A percentile compares a stretch with the other conserved stretches of the same genome.
Evolutionary conservation across 345 rosid genomes (phyloP).

Genomic region (Sisymbrium irio): DNA sequence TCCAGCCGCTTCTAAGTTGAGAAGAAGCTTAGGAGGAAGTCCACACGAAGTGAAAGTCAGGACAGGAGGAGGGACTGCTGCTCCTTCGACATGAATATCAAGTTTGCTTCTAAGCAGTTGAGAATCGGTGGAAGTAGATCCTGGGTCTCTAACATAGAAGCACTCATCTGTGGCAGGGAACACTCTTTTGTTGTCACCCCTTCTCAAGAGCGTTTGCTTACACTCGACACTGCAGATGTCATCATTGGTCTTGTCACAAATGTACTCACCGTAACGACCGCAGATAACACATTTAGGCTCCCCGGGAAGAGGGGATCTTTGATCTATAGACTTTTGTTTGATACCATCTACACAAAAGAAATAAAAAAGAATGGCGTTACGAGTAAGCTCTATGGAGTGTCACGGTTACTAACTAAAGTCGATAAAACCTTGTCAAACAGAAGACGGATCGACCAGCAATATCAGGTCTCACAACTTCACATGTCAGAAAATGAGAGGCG

Average conservation of each 20-base stretch:
- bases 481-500: background rate
- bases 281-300: conserved; percentile 81
- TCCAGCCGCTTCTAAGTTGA: conserved; percentile 69
- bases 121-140: conserved; percentile 34
- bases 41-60: conserved; percentile 65
- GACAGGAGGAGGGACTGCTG: conserved; percentile 51
- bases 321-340: conserved; percentile 58
- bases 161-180: conserved; percentile 75
- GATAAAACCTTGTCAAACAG: background rate
- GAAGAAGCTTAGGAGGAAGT: conserved; percentile 50
- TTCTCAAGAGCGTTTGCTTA: conserved; percentile 48
- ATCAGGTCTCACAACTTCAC: background rate
- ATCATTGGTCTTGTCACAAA: conserved; percentile 78
- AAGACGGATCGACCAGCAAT: background rate
- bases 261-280: conserved; percentile 85
- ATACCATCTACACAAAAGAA: conserved; percentile 46
- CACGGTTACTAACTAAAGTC: background rate
- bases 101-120: conserved; percentile 64
- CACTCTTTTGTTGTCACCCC: conserved; percentile 26
- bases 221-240: conserved; percentile 94
- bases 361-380: background rate
- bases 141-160: conserved; percentile 61
- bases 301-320: conserved; percentile 60
- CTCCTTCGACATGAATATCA: conserved; percentile 67
- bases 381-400: background rate